These are phyloP conservation scores for Agaricales sp. DNA, from an alignment of 1,284 basidiomycete genomes.

Conservation along the genomic window DNA sequence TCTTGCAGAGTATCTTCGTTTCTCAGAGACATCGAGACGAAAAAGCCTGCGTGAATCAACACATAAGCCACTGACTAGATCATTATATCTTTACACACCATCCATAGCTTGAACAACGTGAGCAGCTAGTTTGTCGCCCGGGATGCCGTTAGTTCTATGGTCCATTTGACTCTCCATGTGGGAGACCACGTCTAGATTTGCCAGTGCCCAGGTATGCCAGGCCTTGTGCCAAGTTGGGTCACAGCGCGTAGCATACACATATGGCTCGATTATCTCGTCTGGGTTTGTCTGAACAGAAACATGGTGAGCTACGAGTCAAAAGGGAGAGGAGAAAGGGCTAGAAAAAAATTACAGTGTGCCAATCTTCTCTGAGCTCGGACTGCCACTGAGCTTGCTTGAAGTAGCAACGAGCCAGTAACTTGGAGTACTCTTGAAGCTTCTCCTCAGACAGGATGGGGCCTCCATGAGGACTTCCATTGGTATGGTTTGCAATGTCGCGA, in stretches of 20 bases:
- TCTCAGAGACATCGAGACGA: constrained; percentile 88
- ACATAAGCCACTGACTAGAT: neutral
- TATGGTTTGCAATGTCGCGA: constrained; percentile 64
- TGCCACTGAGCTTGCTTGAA: constrained; percentile 98
- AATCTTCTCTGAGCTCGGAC: constrained; percentile 66
- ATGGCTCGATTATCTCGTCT: constrained; percentile 77
- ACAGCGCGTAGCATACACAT: constrained; percentile 83
- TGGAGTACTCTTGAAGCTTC: constrained; percentile 70
- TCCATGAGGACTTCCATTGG: constrained; percentile 31
- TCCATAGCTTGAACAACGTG: constrained; percentile 95
- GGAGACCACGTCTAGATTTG: constrained; percentile 93
- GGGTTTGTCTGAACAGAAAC: constrained; percentile 50
- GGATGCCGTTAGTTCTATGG: constrained; percentile 53
- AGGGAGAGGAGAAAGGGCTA: neutral
- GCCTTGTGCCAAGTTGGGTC: constrained; percentile 97
- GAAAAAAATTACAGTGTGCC: constrained; percentile 53
- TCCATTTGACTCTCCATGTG: constrained; percentile 65
- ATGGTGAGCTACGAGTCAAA: neutral
- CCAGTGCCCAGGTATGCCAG: constrained; percentile 98
- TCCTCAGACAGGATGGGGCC: constrained; percentile 39
- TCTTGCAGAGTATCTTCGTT: constrained; percentile 94
- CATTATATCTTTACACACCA: constrained; percentile 34
- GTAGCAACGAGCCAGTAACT: constrained; percentile 91
- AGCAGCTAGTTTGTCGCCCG: constrained; percentile 62
- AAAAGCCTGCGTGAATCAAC: constrained; percentile 57